Evolutionary conservation across 75 land plant species (phyloP).

Genomic region (Sequoiadendron giganteum): DNA sequence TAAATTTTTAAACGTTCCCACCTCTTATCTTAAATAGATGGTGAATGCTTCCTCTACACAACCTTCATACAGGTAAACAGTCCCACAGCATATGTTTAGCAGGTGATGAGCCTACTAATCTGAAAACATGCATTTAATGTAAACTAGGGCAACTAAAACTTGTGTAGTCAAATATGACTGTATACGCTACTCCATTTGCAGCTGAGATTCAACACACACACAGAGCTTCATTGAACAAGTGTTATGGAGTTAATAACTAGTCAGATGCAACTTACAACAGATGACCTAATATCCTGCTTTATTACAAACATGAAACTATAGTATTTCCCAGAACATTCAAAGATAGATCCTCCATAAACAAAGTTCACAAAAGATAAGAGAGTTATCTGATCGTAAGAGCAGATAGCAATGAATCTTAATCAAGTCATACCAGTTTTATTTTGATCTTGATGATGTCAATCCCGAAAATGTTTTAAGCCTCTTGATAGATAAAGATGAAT

Average conservation of each 20-base stretch:
- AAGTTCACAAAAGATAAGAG: neutral
- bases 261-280: neutral
- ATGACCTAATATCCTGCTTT: neutral
- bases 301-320: neutral
- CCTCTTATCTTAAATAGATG: neutral
- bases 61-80: neutral
- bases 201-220: neutral
- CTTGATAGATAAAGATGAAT: neutral
- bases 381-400: neutral
- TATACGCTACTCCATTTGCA: neutral
- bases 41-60: neutral
- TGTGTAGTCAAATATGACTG: neutral
- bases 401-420: neutral
- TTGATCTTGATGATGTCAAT: neutral
- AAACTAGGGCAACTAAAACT: neutral
- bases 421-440: neutral
- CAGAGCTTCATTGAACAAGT: neutral
- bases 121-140: neutral
- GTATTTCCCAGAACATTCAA: too few relatives aligned
- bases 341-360: neutral
- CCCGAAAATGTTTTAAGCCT: neutral
- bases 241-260: neutral
- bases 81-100: too few relatives aligned
- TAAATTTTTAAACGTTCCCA: neutral
- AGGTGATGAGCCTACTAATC: neutral